Percentiles rank a stretch among this genome's conserved stretches.
Evolutionary conservation across 225 moss, liverwort and hornwort species (phyloP).

Genomic region (Sphagnum contortum): DNA sequence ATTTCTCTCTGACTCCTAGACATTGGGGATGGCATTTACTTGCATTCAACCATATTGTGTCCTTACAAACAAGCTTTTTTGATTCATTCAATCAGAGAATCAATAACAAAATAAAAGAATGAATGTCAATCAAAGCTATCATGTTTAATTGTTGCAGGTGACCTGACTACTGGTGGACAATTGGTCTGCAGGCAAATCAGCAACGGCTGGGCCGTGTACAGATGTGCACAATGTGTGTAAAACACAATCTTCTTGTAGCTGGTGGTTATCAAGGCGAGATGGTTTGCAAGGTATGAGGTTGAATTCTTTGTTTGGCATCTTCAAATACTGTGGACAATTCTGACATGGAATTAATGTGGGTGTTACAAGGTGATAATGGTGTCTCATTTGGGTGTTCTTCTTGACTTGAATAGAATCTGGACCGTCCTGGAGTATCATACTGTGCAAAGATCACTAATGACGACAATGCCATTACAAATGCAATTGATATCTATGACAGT

Average conservation of each 20-base stretch:
- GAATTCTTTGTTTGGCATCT: too few species aligned
- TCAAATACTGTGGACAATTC: too few species aligned
- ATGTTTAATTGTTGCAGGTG: slow-evolving; percentile 8
- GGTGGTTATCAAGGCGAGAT: slow-evolving; percentile 57
- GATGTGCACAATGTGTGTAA: slow-evolving; percentile 62
- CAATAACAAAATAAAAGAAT: too few species aligned
- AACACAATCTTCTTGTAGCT: slow-evolving; percentile 49
- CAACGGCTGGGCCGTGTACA: slow-evolving; percentile 37
- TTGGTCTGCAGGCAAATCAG: slow-evolving; percentile 13
- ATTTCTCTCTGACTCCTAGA: too few species aligned
- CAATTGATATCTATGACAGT: slow-evolving; percentile 46
- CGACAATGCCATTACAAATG: slow-evolving; percentile 59
- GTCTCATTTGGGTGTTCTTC: too few species aligned
- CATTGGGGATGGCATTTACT: too few species aligned
- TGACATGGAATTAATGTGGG: too few species aligned
- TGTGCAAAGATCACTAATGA: slow-evolving; percentile 50
- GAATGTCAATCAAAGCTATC: too few species aligned
- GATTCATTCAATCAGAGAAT: too few species aligned
- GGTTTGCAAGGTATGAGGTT: slow-evolving; percentile 38
- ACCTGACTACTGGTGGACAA: slow-evolving; percentile 2
- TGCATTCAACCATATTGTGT: too few species aligned
- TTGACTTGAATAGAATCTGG: slow-evolving; percentile 4
- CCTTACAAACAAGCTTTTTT: too few species aligned
- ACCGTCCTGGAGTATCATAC: slow-evolving; percentile 34
- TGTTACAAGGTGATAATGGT: too few species aligned